Evolutionary conservation across 352 stramenopile genomes (phyloP), one percentile per base, ranked within the genome.

Genomic region (Pythium pyrilobum): DNA sequence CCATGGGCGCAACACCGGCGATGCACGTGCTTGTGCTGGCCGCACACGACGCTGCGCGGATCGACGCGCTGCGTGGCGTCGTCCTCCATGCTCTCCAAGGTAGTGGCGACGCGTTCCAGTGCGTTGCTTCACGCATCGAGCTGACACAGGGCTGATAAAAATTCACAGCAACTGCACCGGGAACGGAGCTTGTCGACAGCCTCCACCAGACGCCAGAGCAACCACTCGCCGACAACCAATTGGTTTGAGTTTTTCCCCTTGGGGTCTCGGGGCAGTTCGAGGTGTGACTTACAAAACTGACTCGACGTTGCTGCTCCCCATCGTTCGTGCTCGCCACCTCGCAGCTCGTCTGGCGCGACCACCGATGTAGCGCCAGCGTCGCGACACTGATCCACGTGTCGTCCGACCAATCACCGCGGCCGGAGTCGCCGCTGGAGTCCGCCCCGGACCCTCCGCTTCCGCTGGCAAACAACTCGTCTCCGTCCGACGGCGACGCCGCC

Each of bases 271-370:
- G 8, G 15, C 31, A 36, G 23, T 47, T 29, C 18, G 23, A 24
- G 15, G 38, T 21, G 10, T 16, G 10, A 24, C 38, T 8, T 10
- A 44, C 15, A 44, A 9, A 8, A 44, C 7, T 44, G 8, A 21
- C 8, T 9, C 16, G 18, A 8, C 10, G 8, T 44, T 18, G 16
- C 38, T 24, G 16, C 7, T 44, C 7, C 16, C 10, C n/a, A 16
- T 8, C 16, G n/a, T 9, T 11, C 9, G 20, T 44, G 18, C 10
- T 24, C 38, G 18, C 38, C 9, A 44, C 15, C n/a, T n/a, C n/a
- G n/a, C 44, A 59, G 52, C 52, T 59, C 16, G 32, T 59, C 5
- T 52, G 52, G 42, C 52, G 52, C 11, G 32, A 52, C 38, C 10
- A 18, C 32, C 27, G 50, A 15, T 47, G 27, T 49, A 25, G 13